phyloP scores from a whole-genome alignment of 2,329 filamentous ascomycete genomes.

The Xylariaceae sp. region DNA sequence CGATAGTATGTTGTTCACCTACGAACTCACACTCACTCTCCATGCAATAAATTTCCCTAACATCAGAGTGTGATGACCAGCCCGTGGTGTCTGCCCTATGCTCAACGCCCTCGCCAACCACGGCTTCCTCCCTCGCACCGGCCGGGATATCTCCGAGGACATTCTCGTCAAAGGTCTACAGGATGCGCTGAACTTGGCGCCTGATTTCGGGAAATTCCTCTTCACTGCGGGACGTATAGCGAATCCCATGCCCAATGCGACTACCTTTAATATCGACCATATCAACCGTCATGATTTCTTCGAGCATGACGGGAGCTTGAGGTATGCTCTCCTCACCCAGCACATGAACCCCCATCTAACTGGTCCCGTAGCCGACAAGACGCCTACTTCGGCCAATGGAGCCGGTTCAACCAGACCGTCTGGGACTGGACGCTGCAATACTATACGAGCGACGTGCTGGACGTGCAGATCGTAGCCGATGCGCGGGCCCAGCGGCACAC shows the following conservation, averaged over 20 bases:
- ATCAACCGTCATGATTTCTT: slow-evolving; percentile 43
- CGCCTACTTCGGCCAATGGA: slow-evolving; percentile 45
- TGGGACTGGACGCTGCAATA: slow-evolving; percentile 42
- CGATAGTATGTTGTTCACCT: slow-evolving; percentile 12
- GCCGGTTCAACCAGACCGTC: slow-evolving; percentile 47
- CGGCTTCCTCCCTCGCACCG: slow-evolving; percentile 42
- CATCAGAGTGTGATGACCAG: background rate
- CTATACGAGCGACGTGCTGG: slow-evolving; percentile 40
- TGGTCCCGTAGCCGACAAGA: slow-evolving; percentile 39
- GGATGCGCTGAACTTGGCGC: slow-evolving; percentile 40
- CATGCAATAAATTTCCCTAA: slow-evolving; percentile 1
- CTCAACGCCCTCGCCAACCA: slow-evolving; percentile 49
- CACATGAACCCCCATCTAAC: background rate
- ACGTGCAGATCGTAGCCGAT: slow-evolving; percentile 40
- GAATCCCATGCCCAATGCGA: slow-evolving; percentile 42
- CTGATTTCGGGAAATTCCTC: slow-evolving; percentile 36
- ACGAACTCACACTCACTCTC: background rate
- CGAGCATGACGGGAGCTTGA: slow-evolving; percentile 45
- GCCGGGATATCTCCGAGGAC: slow-evolving; percentile 37
- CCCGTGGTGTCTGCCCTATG: slow-evolving; percentile 39
- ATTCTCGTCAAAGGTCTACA: slow-evolving; percentile 36
- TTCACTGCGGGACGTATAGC: slow-evolving; percentile 38
- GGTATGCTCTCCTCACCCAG: slow-evolving; percentile 22
- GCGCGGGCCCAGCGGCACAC: slow-evolving; percentile 41
- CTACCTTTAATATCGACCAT: slow-evolving; percentile 39